Evolutionary conservation across 2,329 filamentous ascomycete species (phyloP), one percentile per base, ranked within the genome.

Genomic region (Cryphonectria naterciae): DNA sequence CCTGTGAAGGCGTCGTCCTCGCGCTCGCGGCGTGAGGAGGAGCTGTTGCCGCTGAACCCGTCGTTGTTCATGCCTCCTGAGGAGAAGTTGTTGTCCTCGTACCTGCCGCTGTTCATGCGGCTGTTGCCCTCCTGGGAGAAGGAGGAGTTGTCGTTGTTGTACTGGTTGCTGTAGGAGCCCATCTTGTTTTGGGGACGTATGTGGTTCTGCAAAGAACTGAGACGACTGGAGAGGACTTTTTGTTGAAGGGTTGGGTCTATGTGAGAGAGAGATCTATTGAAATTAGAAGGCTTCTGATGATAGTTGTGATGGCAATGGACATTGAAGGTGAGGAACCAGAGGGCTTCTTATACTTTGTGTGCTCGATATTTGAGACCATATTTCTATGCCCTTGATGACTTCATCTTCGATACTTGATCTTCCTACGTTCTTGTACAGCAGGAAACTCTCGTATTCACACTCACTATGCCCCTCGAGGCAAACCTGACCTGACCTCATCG

Each of bases 21-120:
- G 28, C 62, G 62, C n/a, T 65, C 63, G 25, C 63, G 63, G 39
- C 63, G 41, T 10, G 63, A 65, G 65, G n/a, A 43, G 28, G 22
- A n/a, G 32, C 13, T 52, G 37, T 32, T 63, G 58, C 58, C n/a
- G 67, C 58, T 37, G 43, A 25, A 52, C 4, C n/a, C 28, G 32
- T 43, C 58, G 56, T 15, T 35, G 66, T 68, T 43, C 58, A 68
- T 63, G 25, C 58, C 58, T 37, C 32, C 25, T 7, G 46, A 56
- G 43, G 32, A 61, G 35, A 15, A 4, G 54, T 37, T 28, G 54
- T 49, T 49, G 35, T 32, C 28, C 25, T 39, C 32, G 54, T 37
- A 39, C 46, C 39, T 41, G 49, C 54, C 25, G 8, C 25, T n/a
- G 67, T 25, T 22, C 37, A 49, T 49, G 41, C 58, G 39, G 56